These are phyloP conservation scores for Zancudomyces culisetae DNA, from an alignment of 371 early-diverging fungal genomes.

Conservation along the genomic window DNA sequence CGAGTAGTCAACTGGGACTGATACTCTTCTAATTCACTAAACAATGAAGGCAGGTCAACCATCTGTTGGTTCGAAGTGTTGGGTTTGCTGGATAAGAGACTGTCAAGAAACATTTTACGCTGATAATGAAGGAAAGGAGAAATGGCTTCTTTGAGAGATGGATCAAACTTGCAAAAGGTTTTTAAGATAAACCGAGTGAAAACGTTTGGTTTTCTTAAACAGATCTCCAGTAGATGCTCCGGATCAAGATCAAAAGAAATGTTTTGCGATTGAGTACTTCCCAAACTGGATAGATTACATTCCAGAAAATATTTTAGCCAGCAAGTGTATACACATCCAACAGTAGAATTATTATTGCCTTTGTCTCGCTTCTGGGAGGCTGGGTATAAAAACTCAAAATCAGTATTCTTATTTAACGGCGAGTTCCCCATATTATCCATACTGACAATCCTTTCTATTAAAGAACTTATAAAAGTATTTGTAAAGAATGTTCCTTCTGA, in stretches of 20 bases:
- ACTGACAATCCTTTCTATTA: neutral
- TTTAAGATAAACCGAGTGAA: slow-evolving; percentile 16
- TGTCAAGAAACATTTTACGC: slow-evolving; percentile 10
- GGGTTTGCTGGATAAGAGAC: too few species aligned
- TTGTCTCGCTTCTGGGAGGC: slow-evolving; percentile 4
- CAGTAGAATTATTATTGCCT: slow-evolving; percentile 3
- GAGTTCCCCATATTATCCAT: neutral
- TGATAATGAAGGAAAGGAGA: slow-evolving; percentile 19
- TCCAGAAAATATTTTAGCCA: slow-evolving; percentile 12
- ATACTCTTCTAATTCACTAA: too few species aligned
- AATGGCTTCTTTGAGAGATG: slow-evolving; percentile 9
- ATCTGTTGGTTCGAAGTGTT: too few species aligned
- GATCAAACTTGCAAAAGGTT: slow-evolving; percentile 9
- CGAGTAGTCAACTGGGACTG: too few species aligned
- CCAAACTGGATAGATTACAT: too few species aligned
- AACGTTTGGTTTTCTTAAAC: slow-evolving; percentile 16
- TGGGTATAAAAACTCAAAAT: slow-evolving; percentile 7
- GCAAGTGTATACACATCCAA: slow-evolving; percentile 15
- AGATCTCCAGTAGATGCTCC: slow-evolving; percentile 16
- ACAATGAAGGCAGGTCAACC: too few species aligned
- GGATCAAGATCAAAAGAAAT: too few species aligned
- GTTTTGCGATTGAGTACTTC: neutral
- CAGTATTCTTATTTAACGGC: neutral
- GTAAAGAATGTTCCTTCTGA: neutral
- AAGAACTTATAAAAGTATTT: neutral